Evolutionary conservation across 371 early-diverging fungal species (phyloP).

Genomic region (Lichtheimia hyalospora): DNA sequence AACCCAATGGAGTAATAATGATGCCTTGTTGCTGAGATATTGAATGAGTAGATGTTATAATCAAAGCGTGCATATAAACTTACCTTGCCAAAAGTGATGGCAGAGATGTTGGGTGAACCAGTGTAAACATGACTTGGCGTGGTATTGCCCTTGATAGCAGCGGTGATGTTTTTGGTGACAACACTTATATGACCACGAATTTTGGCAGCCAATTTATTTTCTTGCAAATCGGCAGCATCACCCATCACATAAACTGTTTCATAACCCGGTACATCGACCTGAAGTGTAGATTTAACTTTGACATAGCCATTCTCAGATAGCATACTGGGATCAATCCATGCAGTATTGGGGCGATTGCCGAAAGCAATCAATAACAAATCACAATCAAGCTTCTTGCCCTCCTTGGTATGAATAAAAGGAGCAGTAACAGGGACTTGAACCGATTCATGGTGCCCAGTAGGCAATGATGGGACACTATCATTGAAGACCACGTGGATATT

Average conservation of each 20-base stretch:
- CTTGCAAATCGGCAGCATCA: slow-evolving; percentile 53
- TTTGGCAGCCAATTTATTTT: slow-evolving; percentile 52
- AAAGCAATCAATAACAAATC: slow-evolving; percentile 56
- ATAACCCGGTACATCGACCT: slow-evolving; percentile 40
- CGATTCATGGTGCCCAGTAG: not conserved
- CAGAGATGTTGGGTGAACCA: slow-evolving; percentile 19
- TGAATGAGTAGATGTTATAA: not conserved
- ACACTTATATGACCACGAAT: slow-evolving; percentile 36
- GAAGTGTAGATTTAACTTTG: slow-evolving; percentile 55
- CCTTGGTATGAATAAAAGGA: slow-evolving; percentile 19
- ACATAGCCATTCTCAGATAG: slow-evolving; percentile 19
- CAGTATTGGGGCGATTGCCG: slow-evolving; percentile 38
- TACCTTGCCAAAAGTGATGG: slow-evolving; percentile 38
- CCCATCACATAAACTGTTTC: slow-evolving; percentile 60
- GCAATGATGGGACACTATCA: slow-evolving; percentile 34
- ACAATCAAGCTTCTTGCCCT: slow-evolving; percentile 33
- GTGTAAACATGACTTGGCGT: slow-evolving; percentile 22
- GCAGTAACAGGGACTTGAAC: slow-evolving; percentile 8
- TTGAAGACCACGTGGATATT: slow-evolving; percentile 47
- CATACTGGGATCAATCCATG: slow-evolving; percentile 20
- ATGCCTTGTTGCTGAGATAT: slow-evolving; percentile 1
- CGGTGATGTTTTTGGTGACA: slow-evolving; percentile 40
- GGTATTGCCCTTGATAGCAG: slow-evolving; percentile 22
- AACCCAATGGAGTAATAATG: not conserved
- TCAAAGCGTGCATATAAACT: not conserved